Conservation (phyloP, 345 rosid species). For the Eucalyptus regnans region DNA sequence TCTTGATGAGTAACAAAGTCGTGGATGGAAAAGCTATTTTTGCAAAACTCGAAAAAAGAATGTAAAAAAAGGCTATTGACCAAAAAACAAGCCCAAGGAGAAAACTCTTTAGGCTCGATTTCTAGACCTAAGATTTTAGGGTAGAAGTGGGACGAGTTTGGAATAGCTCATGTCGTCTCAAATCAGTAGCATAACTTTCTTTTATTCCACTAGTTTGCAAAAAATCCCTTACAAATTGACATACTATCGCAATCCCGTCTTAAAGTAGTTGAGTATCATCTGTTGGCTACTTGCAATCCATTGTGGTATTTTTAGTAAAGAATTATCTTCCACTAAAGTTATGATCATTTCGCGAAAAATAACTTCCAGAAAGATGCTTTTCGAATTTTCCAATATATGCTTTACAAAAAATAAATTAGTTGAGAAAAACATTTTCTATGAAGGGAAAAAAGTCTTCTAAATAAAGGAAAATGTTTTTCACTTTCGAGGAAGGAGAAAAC, state of each 20-base stretch:
- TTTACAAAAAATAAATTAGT: no score
- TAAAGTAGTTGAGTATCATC: background rate
- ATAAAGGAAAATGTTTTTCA: no score
- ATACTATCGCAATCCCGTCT: background rate
- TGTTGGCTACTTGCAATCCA: background rate
- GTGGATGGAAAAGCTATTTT: background rate
- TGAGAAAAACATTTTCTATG: no score
- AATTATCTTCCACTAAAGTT: background rate
- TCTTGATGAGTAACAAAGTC: background rate
- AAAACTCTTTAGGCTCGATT: background rate
- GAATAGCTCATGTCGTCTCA: background rate
- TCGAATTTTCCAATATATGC: rapidly evolving
- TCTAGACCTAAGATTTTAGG: background rate
- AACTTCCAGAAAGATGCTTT: no score
- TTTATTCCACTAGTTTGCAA: background rate
- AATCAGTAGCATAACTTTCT: background rate
- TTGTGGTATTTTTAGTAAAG: background rate
- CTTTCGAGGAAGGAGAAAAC: no score
- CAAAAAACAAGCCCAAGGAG: background rate
- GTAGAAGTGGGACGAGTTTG: background rate
- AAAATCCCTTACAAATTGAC: background rate
- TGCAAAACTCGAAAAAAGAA: background rate
- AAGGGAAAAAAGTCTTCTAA: no score
- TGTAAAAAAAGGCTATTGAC: background rate
- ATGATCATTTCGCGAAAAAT: rapidly evolving